Conservation (phyloP, 225 moss, liverwort and hornwort species). For the Pleurozium schreberi region DNA sequence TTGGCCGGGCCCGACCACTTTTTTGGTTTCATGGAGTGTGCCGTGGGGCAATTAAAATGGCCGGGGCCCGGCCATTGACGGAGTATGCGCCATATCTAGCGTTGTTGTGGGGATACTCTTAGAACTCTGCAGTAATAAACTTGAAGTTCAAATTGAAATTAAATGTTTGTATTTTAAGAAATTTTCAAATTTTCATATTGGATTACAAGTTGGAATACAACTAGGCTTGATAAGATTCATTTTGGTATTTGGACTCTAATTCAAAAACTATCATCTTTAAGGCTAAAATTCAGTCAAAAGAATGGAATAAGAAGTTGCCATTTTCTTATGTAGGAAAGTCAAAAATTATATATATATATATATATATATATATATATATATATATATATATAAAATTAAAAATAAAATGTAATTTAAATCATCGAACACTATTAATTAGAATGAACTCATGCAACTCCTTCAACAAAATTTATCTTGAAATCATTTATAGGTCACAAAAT, state of each 20-base stretch:
- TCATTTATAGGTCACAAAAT: neutral
- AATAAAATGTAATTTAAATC: neutral
- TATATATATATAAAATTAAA: too few species aligned
- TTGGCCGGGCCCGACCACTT: too few species aligned
- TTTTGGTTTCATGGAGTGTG: too few species aligned
- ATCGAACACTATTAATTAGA: neutral
- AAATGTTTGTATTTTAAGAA: neutral
- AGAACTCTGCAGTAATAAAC: fast-evolving
- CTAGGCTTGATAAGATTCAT: neutral
- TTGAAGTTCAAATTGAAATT: neutral
- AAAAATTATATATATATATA: too few species aligned
- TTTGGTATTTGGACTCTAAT: neutral
- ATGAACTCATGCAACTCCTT: fast-evolving
- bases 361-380: too few species aligned
- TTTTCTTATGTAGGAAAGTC: neutral
- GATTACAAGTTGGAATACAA: too few species aligned
- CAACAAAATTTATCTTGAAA: fast-evolving
- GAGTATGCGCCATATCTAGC: too few species aligned
- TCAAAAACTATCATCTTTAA: neutral
- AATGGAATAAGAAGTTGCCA: neutral
- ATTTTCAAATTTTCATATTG: too few species aligned
- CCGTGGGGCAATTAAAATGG: too few species aligned
- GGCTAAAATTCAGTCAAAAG: fast-evolving
- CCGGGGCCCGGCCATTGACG: too few species aligned
- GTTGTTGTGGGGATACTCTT: too few species aligned